Evolutionary conservation across 2,329 filamentous ascomycete genomes (phyloP).

Genomic region (Magnaporthiopsis poae): DNA sequence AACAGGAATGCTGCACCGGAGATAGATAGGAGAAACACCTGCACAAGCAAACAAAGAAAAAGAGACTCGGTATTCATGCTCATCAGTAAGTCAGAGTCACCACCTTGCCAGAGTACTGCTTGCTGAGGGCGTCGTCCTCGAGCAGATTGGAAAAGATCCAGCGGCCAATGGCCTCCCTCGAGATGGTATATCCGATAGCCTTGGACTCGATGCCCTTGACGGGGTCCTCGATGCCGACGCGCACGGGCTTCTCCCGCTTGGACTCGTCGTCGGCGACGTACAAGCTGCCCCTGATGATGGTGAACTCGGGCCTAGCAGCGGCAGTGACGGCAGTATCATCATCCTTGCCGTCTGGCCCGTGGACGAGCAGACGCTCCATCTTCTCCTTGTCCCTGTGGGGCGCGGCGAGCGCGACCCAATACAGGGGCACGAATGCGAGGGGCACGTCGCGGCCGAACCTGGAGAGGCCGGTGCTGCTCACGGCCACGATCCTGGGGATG

Average conservation of each 20-base stretch:
- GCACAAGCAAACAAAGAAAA: too few species aligned
- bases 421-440: conserved; percentile 28
- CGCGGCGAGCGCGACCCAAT: conserved; percentile 25
- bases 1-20: too few species aligned
- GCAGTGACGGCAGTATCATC: conserved; percentile 14
- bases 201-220: conserved; percentile 21
- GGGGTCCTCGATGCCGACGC: conserved; percentile 21
- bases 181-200: conserved; percentile 8
- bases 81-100: conserved; percentile 14
- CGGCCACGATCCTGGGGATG: conserved; percentile 26
- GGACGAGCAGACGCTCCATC: conserved; percentile 31
- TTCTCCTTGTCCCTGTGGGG: conserved; percentile 33
- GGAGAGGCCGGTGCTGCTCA: conserved; percentile 34
- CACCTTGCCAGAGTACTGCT: conserved; percentile 2
- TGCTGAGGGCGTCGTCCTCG: conserved; percentile 7
- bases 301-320: conserved; percentile 19
- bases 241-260: not conserved
- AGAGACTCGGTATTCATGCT: too few species aligned
- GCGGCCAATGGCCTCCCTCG: not conserved
- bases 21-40: too few species aligned
- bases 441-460: conserved; percentile 29
- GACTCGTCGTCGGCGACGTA: conserved; percentile 17
- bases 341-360: conserved; percentile 7
- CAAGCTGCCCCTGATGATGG: conserved; percentile 23
- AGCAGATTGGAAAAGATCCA: conserved; percentile 13